phyloP scores from a whole-genome alignment of 106 monocot species.

The Platanthera zijinensis region DNA sequence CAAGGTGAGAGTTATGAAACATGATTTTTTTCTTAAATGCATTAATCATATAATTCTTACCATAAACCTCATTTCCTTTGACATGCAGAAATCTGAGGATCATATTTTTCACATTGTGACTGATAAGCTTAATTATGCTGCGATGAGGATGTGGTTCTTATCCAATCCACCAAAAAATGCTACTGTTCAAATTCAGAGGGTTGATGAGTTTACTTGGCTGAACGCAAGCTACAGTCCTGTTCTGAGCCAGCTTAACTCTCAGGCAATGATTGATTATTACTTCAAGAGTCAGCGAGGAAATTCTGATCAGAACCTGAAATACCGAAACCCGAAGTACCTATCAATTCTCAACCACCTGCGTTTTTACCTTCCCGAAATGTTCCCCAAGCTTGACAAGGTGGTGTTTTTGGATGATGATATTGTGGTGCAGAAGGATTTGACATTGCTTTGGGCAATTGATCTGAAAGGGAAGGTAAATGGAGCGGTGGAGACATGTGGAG shows the following conservation, averaged over 20 bases:
- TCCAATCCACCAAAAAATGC: slow-evolving; percentile 52
- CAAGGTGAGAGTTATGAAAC: slow-evolving; percentile 30
- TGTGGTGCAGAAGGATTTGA: slow-evolving; percentile 48
- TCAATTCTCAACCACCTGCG: slow-evolving; percentile 49
- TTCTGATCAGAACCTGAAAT: slow-evolving; percentile 44
- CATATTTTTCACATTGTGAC: slow-evolving; percentile 68
- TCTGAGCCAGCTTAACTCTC: slow-evolving; percentile 37
- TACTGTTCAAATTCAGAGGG: slow-evolving; percentile 50
- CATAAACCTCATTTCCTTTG: not conserved
- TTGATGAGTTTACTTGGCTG: slow-evolving; percentile 62
- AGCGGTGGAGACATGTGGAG: slow-evolving; percentile 55
- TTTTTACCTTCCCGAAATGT: slow-evolving; percentile 50
- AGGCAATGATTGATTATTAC: slow-evolving; percentile 53
- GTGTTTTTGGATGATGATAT: slow-evolving; percentile 58
- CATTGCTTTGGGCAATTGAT: slow-evolving; percentile 38
- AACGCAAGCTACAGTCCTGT: slow-evolving; percentile 52
- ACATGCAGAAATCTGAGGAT: slow-evolving; percentile 39
- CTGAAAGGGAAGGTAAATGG: slow-evolving; percentile 49
- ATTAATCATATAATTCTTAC: not conserved
- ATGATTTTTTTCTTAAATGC: not conserved
- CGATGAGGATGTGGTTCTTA: slow-evolving; percentile 72
- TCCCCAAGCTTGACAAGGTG: slow-evolving; percentile 50
- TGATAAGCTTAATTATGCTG: slow-evolving; percentile 54
- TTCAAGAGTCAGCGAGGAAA: slow-evolving; percentile 31
- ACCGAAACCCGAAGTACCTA: slow-evolving; percentile 48